phyloP scores from a whole-genome alignment of 306 rosid genomes.

The Begonia loranthoides region DNA sequence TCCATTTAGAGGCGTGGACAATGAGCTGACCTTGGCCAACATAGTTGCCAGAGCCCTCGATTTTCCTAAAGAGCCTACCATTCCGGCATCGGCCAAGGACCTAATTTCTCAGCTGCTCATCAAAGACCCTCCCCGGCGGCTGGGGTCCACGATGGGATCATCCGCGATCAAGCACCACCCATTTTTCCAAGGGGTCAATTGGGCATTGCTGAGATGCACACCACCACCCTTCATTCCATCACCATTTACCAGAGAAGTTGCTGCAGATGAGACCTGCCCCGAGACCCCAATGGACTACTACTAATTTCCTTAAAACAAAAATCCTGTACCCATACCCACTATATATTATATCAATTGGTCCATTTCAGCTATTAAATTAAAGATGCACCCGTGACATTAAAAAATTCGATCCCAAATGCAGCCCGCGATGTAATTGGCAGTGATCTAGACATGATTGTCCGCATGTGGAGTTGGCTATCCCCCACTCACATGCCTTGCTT shows the following conservation, averaged over 20 bases:
- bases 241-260: slow-evolving; percentile 31
- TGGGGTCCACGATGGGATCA: slow-evolving; percentile 58
- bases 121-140: slow-evolving; percentile 51
- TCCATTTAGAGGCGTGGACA: slow-evolving; percentile 51
- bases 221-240: slow-evolving; percentile 54
- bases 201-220: slow-evolving; percentile 65
- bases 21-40: slow-evolving; percentile 59
- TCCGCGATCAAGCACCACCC: slow-evolving; percentile 47
- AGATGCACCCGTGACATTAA: too few relatives aligned
- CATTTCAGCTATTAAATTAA: too few relatives aligned
- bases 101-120: slow-evolving; percentile 41
- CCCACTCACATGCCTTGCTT: too few relatives aligned
- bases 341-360: too few relatives aligned
- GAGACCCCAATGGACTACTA: slow-evolving; percentile 51
- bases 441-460: too few relatives aligned
- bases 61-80: slow-evolving; percentile 47
- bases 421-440: too few relatives aligned
- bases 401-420: too few relatives aligned
- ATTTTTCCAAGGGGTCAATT: slow-evolving; percentile 48
- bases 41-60: slow-evolving; percentile 69
- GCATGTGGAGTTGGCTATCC: too few relatives aligned
- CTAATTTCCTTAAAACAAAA: slow-evolving; percentile 6
- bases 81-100: slow-evolving; percentile 37
- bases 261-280: slow-evolving; percentile 41
- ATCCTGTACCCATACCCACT: too few relatives aligned